Evolutionary conservation across 2,329 filamentous ascomycete species (phyloP).

Genomic region (Ophiostoma piceae): DNA sequence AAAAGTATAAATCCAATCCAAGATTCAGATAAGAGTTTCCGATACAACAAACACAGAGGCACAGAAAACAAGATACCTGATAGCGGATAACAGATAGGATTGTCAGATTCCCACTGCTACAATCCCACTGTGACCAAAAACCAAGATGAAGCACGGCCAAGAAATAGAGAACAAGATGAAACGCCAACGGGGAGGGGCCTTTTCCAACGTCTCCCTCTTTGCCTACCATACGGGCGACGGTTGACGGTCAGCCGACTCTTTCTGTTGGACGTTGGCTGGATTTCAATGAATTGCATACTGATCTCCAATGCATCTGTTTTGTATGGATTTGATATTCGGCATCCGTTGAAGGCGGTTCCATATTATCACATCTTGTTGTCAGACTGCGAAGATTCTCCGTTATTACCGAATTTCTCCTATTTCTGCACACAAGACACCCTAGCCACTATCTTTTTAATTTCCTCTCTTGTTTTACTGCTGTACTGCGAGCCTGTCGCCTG

Average conservation of each 20-base stretch:
- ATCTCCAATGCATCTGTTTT: background rate
- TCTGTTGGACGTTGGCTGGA: background rate
- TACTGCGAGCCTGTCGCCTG: background rate
- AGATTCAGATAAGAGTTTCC: background rate
- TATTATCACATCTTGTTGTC: background rate
- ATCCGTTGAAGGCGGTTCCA: background rate
- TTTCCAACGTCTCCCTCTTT: background rate
- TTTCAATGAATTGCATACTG: background rate
- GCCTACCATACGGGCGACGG: background rate
- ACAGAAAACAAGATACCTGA: background rate
- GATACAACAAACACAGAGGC: background rate
- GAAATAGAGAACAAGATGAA: background rate
- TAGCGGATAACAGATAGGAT: background rate
- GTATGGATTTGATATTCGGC: background rate
- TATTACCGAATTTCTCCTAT: background rate
- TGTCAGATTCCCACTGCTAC: background rate
- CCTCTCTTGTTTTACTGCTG: background rate
- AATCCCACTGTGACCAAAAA: conserved; percentile 3
- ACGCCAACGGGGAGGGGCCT: background rate
- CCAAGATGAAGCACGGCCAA: conserved; percentile 2
- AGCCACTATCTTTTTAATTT: background rate
- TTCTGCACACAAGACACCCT: background rate
- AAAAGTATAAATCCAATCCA: conserved; percentile 5
- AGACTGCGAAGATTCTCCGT: background rate
- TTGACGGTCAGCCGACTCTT: background rate